A percentile compares a stretch with the other conserved stretches of the same genome.
Evolutionary conservation across 2,329 filamentous ascomycete genomes (phyloP).

Genomic region (Verticillium alfalfae): DNA sequence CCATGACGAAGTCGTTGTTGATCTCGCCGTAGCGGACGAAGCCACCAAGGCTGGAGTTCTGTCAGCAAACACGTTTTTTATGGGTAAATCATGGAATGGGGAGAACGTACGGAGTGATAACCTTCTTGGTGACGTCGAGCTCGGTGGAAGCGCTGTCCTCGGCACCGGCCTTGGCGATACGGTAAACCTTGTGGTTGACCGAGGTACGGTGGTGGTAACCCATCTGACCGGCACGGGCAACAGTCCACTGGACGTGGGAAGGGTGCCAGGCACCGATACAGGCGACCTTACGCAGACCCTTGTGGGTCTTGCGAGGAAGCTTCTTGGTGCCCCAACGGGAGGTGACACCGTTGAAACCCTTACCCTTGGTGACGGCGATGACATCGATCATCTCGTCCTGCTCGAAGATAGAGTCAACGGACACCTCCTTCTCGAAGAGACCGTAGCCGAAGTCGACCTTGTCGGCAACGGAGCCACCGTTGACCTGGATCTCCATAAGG

Average conservation of each 20-base stretch:
- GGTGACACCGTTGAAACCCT: slow-evolving; percentile 97
- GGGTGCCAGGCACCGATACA: slow-evolving; percentile 99
- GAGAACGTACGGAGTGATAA: slow-evolving; percentile 90
- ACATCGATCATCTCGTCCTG: slow-evolving; percentile 99
- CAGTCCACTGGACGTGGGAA: slow-evolving; percentile 99
- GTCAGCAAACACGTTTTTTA: slow-evolving; percentile 23
- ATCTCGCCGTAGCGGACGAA: slow-evolving; percentile 99
- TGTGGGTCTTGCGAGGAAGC: slow-evolving; percentile 99
- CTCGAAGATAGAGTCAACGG: slow-evolving; percentile 93
- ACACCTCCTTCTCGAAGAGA: slow-evolving; percentile 98
- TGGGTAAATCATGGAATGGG: too few species aligned
- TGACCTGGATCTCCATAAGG: slow-evolving; percentile 99
- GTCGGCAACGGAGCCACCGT: slow-evolving; percentile 90
- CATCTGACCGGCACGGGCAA: slow-evolving; percentile 98
- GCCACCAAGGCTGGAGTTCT: slow-evolving; percentile 72
- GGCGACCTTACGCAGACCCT: slow-evolving; percentile 99
- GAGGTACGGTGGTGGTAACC: slow-evolving; percentile 99
- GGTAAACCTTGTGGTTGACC: slow-evolving; percentile 99
- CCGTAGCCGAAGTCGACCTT: slow-evolving; percentile 95
- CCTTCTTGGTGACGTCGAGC: slow-evolving; percentile 97
- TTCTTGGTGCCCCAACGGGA: slow-evolving; percentile 99
- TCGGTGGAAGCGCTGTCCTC: slow-evolving; percentile 93
- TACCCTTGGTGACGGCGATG: slow-evolving; percentile 99
- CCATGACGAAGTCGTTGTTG: slow-evolving; percentile 97
- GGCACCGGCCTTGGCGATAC: slow-evolving; percentile 87